Base-by-base conservation (phyloP, 176 grass and related monocot species). In the Aegilops bicornis region DNA sequence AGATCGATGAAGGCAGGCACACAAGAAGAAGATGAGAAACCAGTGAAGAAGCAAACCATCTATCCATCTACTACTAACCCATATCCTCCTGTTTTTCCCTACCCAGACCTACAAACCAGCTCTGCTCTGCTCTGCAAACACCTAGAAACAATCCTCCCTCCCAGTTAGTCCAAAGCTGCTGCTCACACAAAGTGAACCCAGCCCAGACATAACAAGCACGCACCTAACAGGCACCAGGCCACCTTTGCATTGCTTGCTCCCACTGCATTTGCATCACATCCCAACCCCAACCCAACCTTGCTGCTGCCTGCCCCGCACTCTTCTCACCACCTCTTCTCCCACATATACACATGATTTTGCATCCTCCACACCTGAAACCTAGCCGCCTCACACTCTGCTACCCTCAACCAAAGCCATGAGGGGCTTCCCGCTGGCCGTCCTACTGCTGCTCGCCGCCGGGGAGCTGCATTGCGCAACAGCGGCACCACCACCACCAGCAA, bases 131-230 rank as follows among this genome's bases (percentile, higher is more conserved):
- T 40, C 39, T 40, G 39, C 39, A 13, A 45, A 4, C 12, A 48
- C 45, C 45, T 71, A 69, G 31, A 17, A 10, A 24, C 0, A 70
- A 70, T 39, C 13, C 35, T 1, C 43, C 40, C 40, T 9, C 19
- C 69, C 39, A 3, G 35, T 36, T 6, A 35, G 68, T 10, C 12
- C 4, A 23, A 10, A 20, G 36, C 69, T 42, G 36, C 69, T 76
- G 73, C 73, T 76, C 83, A 89, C 77, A 81, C 77, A 89, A 89
- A 83, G 80, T 6, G 43, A 40, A 31, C 73, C 43, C 43, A 45
- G 43, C 43, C 43, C 32, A 73, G 47, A 35, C 17, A 24, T 8
- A 85, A 88, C 64, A 36, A 68, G 60, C 32, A 9, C 22, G 10
- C 88, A 89, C 87, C 87, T 74, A 85, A 27, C 82, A 24, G 45